Evolutionary conservation across 768 basidiomycete species (phyloP).

Genomic region (Leccinum variicolor): DNA sequence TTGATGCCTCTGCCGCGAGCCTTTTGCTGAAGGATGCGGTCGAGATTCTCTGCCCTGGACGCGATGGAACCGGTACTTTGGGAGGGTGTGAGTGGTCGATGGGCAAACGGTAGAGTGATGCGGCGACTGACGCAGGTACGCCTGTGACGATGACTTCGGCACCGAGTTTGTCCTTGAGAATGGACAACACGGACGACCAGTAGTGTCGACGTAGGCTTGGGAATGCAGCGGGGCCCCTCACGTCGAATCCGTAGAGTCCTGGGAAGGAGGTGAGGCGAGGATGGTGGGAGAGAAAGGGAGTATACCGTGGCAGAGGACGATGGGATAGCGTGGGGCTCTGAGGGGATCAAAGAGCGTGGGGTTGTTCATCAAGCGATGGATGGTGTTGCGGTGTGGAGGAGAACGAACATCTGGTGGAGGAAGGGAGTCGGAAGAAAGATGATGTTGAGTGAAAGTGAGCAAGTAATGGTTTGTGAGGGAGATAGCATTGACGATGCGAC

Average conservation of each 20-base stretch:
- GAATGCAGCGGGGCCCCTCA: slow-evolving; percentile 77
- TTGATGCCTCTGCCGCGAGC: slow-evolving; percentile 81
- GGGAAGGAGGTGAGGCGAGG: slow-evolving; percentile 5
- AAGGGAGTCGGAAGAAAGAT: background rate
- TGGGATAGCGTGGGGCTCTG: slow-evolving; percentile 79
- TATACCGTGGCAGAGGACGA: slow-evolving; percentile 93
- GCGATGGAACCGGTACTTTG: slow-evolving; percentile 84
- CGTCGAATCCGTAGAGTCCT: slow-evolving; percentile 96
- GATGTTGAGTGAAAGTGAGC: background rate
- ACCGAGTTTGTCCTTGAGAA: slow-evolving; percentile 76
- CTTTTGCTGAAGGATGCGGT: slow-evolving; percentile 63
- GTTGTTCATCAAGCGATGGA: slow-evolving; percentile 70
- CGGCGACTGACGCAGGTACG: slow-evolving; percentile 74
- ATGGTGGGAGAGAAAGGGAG: background rate
- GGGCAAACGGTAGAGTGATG: background rate
- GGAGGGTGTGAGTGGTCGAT: background rate
- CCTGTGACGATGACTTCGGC: slow-evolving; percentile 96
- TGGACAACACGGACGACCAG: slow-evolving; percentile 84
- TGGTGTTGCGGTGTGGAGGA: slow-evolving; percentile 39
- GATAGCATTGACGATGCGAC: slow-evolving; percentile 63
- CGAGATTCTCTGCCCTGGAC: slow-evolving; percentile 72
- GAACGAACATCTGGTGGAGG: background rate
- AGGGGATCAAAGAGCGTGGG: slow-evolving; percentile 78
- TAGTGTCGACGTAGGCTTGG: slow-evolving; percentile 88
- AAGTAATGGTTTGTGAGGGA: slow-evolving; percentile 57